These are phyloP conservation scores for Eurotiales sp. DNA, from an alignment of 2,329 filamentous ascomycete species.

Conservation along the genomic window DNA sequence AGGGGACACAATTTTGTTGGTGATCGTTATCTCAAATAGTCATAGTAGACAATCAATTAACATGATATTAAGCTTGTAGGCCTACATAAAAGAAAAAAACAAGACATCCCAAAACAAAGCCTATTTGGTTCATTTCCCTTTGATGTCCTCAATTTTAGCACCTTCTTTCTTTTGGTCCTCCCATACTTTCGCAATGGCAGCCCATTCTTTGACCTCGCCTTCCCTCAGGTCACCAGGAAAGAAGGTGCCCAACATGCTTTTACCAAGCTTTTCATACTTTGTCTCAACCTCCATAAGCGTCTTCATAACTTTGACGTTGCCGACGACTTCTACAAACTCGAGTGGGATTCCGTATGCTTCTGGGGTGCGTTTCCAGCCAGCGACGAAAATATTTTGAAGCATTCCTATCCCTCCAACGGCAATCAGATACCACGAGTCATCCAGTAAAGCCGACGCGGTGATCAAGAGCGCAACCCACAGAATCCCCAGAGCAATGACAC, in stretches of 20 bases:
- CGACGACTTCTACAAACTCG: conserved; percentile 23
- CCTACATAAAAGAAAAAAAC: too few relatives aligned
- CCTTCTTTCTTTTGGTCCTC: conserved; percentile 8
- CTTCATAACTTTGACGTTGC: conserved; percentile 30
- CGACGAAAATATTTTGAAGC: conserved; percentile 39
- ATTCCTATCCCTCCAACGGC: conserved; percentile 40
- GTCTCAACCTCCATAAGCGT: conserved; percentile 29
- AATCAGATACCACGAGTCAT: conserved; percentile 41
- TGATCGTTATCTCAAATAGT: too few relatives aligned
- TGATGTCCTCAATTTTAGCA: background rate
- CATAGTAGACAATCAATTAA: too few relatives aligned
- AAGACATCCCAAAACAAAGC: too few relatives aligned
- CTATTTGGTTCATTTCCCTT: background rate
- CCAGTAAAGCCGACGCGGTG: conserved; percentile 33
- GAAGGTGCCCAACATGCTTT: conserved; percentile 28
- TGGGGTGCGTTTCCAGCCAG: conserved; percentile 26
- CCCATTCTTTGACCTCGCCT: conserved; percentile 17
- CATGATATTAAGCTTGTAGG: background rate
- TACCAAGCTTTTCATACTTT: conserved; percentile 28
- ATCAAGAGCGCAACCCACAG: conserved; percentile 43
- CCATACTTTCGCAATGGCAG: conserved; percentile 11
- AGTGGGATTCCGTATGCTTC: conserved; percentile 30
- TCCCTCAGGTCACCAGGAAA: conserved; percentile 25
- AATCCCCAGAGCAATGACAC: conserved; percentile 24
- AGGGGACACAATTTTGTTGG: too few relatives aligned